phyloP scores from a whole-genome alignment of 164 flowering plant genomes.

The Annona cherimola region DNA sequence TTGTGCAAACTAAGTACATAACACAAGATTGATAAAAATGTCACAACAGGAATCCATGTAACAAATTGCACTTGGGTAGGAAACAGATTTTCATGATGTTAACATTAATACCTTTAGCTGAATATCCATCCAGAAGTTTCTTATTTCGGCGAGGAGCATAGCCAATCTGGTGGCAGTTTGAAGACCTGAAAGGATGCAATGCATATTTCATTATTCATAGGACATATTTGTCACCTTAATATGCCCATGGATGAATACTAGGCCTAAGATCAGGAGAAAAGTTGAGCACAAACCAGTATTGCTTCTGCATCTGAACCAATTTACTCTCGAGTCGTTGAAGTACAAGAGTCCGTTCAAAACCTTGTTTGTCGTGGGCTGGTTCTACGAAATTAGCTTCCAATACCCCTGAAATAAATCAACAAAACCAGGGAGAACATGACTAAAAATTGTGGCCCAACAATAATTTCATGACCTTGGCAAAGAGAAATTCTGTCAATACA shows the following conservation, averaged over 20 bases:
- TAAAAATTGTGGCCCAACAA: too few relatives aligned
- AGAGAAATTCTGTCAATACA: neutral
- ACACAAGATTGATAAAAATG: too few relatives aligned
- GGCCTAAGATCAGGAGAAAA: neutral
- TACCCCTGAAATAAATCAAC: conserved; percentile 44
- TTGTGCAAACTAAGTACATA: too few relatives aligned
- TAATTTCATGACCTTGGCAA: too few relatives aligned
- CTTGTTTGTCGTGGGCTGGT: conserved; percentile 99
- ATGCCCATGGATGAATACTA: neutral
- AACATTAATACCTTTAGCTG: conserved; percentile 26
- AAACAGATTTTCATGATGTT: too few relatives aligned
- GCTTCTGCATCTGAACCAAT: conserved; percentile 65
- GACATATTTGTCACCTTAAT: neutral
- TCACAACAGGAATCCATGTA: too few relatives aligned
- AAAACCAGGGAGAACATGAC: too few relatives aligned
- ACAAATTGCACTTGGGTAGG: too few relatives aligned
- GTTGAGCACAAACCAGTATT: conserved; percentile 58
- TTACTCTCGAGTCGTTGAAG: conserved; percentile 75
- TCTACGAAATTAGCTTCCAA: conserved; percentile 97
- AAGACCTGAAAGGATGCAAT: conserved; percentile 33
- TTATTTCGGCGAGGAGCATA: conserved; percentile 55
- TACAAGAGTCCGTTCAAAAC: conserved; percentile 92
- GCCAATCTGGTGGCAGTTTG: conserved; percentile 65
- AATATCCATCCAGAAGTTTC: conserved; percentile 18
- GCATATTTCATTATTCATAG: neutral